Evolutionary conservation across 305 asterid species (phyloP).

Genomic region (Salvia sclarea): DNA sequence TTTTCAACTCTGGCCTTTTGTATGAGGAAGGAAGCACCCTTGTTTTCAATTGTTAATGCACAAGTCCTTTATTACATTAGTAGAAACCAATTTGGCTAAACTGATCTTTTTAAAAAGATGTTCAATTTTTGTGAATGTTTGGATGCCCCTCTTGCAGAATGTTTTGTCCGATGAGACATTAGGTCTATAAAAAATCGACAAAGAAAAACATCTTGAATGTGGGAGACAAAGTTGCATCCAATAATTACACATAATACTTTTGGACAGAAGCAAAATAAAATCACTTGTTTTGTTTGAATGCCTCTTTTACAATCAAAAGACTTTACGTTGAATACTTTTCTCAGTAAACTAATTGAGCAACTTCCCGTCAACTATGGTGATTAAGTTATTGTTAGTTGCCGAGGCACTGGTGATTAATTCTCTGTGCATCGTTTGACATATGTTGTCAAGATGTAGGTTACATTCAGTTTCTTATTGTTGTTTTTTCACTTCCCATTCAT

Average conservation of each 20-base stretch:
- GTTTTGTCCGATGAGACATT: not conserved
- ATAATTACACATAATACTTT: not conserved
- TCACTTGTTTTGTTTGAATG: not conserved
- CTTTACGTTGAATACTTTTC: not conserved
- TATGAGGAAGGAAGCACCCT: not conserved
- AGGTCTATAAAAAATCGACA: not conserved
- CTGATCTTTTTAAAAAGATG: not conserved
- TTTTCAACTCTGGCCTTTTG: not conserved
- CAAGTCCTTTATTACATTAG: not conserved
- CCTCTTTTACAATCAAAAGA: not conserved
- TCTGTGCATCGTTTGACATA: slow-evolving; percentile 3
- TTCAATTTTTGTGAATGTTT: not conserved
- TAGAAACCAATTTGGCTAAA: slow-evolving; percentile 16
- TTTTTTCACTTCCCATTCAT: slow-evolving; percentile 13
- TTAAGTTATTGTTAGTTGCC: slow-evolving; percentile 3
- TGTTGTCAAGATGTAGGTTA: slow-evolving; percentile 21
- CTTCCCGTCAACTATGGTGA: not conserved
- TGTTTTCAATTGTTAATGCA: not conserved
- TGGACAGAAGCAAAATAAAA: not conserved
- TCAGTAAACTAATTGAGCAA: slow-evolving; percentile 12
- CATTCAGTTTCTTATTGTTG: slow-evolving; percentile 21
- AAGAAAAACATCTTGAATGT: not conserved
- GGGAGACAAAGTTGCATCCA: not conserved
- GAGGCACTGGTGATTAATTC: not conserved
- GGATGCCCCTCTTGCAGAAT: slow-evolving; percentile 5